phyloP scores from a whole-genome alignment of 2,329 filamentous ascomycete genomes.

The Fusarium cicatricum region DNA sequence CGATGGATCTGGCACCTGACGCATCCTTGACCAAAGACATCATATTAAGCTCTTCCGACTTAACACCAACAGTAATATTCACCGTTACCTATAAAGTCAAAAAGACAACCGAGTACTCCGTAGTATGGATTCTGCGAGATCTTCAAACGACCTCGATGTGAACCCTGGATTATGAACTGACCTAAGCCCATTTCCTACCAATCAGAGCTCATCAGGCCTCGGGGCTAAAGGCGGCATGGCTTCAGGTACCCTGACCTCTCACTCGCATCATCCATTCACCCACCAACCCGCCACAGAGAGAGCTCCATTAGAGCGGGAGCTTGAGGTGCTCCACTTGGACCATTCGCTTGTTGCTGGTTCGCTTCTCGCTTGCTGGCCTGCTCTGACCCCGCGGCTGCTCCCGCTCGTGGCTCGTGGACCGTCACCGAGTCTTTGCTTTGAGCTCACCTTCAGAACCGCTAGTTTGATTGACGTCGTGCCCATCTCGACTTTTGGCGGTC shows the following conservation, averaged over 20 bases:
- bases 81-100: too few species aligned
- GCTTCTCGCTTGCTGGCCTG: neutral
- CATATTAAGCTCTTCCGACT: too few species aligned
- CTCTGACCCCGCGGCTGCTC: constrained; percentile 30
- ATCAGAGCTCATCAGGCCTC: constrained; percentile 6
- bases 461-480: too few species aligned
- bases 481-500: neutral
- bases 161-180: neutral
- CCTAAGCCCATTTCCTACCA: neutral
- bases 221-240: constrained; percentile 11
- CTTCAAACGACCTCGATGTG: too few species aligned
- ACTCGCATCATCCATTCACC: constrained; percentile 5
- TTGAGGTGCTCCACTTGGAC: too few species aligned
- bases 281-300: constrained; percentile 6
- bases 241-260: constrained; percentile 9
- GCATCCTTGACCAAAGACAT: too few species aligned
- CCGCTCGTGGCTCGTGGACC: constrained; percentile 33
- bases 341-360: neutral
- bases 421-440: constrained; percentile 25
- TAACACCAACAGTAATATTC: too few species aligned
- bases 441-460: constrained; percentile 1
- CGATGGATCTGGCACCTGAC: too few species aligned
- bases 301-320: neutral
- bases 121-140: too few species aligned
- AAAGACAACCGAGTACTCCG: too few species aligned